Conservation (phyloP, 371 early-diverging fungal genomes). For the Pancytospora philotis region DNA sequence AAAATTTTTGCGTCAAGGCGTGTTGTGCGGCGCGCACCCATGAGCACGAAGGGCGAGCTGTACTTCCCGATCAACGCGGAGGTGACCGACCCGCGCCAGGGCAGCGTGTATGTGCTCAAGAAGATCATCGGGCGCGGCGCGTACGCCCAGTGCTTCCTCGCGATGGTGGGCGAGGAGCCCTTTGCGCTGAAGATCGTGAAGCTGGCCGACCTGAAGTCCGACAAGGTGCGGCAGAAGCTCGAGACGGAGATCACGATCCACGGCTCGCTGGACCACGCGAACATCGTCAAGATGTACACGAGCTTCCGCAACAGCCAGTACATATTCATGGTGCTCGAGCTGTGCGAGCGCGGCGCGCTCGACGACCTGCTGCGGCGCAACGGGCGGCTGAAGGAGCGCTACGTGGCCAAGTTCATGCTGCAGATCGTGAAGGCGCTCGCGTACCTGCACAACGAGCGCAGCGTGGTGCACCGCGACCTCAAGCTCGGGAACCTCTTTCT, state of each 20-base stretch:
- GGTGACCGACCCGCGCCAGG: slow-evolving; percentile 2
- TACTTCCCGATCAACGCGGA: slow-evolving; percentile 21
- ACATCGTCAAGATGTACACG: slow-evolving; percentile 71
- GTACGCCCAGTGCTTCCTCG: slow-evolving; percentile 73
- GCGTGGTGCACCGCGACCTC: slow-evolving; percentile 86
- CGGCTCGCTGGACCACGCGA: slow-evolving; percentile 65
- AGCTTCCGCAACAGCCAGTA: slow-evolving; percentile 74
- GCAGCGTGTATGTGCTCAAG: slow-evolving; percentile 34
- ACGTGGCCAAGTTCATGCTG: slow-evolving; percentile 71
- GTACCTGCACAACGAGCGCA: slow-evolving; percentile 70
- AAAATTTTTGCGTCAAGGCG: not conserved
- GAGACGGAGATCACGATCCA: slow-evolving; percentile 79
- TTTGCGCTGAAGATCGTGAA: slow-evolving; percentile 71
- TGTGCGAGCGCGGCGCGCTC: slow-evolving; percentile 81
- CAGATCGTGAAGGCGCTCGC: slow-evolving; percentile 72
- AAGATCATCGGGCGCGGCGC: slow-evolving; percentile 66
- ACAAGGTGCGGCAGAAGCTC: slow-evolving; percentile 47
- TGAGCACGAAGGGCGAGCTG: slow-evolving; percentile 23
- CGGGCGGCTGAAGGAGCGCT: slow-evolving; percentile 70
- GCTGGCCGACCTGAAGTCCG: slow-evolving; percentile 41
- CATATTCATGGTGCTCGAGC: slow-evolving; percentile 81
- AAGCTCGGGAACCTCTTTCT: slow-evolving; percentile 88
- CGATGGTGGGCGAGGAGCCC: slow-evolving; percentile 58
- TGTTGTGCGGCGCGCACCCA: not conserved
- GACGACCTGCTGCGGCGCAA: slow-evolving; percentile 69